phyloP scores from a whole-genome alignment of 768 basidiomycete species.

The Pleurotus djamor region DNA sequence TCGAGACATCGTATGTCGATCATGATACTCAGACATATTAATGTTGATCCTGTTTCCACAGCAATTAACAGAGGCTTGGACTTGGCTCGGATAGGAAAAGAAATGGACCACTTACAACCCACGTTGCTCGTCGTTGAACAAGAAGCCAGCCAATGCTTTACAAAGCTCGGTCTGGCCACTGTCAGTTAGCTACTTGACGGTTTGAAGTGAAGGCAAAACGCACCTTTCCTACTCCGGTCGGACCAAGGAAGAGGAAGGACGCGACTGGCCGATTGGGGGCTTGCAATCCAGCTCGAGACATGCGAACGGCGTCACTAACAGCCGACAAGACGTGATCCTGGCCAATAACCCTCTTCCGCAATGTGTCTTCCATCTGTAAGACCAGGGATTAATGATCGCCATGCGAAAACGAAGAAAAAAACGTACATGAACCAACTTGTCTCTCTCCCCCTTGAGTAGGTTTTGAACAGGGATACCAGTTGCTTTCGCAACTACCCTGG shows the following conservation, averaged over 20 bases:
- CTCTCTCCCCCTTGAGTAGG: conserved; percentile 83
- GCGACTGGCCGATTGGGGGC: conserved; percentile 89
- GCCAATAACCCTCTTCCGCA: conserved; percentile 78
- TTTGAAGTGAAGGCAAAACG: background rate
- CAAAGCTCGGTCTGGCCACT: conserved; percentile 74
- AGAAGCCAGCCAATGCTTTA: conserved; percentile 84
- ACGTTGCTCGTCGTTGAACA: conserved; percentile 87
- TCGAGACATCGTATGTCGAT: conserved; percentile 87
- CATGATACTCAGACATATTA: conserved; percentile 97
- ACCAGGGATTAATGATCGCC: background rate
- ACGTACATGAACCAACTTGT: conserved; percentile 84
- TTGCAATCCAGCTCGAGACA: conserved; percentile 89
- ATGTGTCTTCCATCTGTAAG: conserved; percentile 80
- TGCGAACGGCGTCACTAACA: conserved; percentile 87
- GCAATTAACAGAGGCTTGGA: background rate
- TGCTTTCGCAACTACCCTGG: conserved; percentile 82
- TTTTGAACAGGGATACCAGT: conserved; percentile 93
- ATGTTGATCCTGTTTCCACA: conserved; percentile 66
- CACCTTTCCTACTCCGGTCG: conserved; percentile 86
- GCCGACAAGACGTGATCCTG: conserved; percentile 88
- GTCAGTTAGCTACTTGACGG: background rate
- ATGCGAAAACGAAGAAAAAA: background rate
- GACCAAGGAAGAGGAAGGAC: conserved; percentile 89
- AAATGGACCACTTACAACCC: conserved; percentile 59
- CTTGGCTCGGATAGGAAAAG: background rate